Conservation (phyloP, 2,329 filamentous ascomycete species). For the Phaeophleospora eucalypticola region DNA sequence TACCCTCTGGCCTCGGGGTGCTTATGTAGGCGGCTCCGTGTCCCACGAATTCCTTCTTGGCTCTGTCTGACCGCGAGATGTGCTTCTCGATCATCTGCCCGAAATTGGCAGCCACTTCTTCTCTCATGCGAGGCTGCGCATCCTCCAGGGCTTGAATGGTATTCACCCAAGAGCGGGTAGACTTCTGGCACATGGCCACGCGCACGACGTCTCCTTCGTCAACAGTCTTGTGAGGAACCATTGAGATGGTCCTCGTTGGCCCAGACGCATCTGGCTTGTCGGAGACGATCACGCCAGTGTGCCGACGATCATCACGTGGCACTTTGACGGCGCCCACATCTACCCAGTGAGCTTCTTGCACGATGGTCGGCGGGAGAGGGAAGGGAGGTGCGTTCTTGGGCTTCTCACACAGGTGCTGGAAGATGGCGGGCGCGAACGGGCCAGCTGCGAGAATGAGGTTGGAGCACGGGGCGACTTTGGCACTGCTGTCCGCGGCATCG, state of each 20-base stretch:
- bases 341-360: constrained; percentile 4
- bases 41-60: not conserved
- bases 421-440: constrained; percentile 15
- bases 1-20: constrained; percentile 3
- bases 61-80: not conserved
- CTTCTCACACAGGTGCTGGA: constrained; percentile 10
- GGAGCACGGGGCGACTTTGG: constrained; percentile 10
- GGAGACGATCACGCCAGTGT: too few species aligned
- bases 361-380: constrained; percentile 9
- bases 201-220: constrained; percentile 2
- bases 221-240: constrained; percentile 2
- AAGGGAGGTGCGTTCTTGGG: not conserved
- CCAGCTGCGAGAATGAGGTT: constrained; percentile 26
- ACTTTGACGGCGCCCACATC: too few species aligned
- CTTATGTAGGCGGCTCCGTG: constrained; percentile 8
- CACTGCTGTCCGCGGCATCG: not conserved
- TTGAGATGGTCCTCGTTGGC: constrained; percentile 6
- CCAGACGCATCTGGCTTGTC: not conserved
- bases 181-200: not conserved
- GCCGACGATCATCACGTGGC: too few species aligned
- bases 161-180: not conserved
- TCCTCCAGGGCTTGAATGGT: not conserved
- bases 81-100: constrained; percentile 1
- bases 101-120: not conserved
- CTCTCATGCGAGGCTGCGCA: not conserved